These are phyloP conservation scores for Thozetella sp. DNA, from an alignment of 495 filamentous ascomycete genomes.

Conservation along the genomic window DNA sequence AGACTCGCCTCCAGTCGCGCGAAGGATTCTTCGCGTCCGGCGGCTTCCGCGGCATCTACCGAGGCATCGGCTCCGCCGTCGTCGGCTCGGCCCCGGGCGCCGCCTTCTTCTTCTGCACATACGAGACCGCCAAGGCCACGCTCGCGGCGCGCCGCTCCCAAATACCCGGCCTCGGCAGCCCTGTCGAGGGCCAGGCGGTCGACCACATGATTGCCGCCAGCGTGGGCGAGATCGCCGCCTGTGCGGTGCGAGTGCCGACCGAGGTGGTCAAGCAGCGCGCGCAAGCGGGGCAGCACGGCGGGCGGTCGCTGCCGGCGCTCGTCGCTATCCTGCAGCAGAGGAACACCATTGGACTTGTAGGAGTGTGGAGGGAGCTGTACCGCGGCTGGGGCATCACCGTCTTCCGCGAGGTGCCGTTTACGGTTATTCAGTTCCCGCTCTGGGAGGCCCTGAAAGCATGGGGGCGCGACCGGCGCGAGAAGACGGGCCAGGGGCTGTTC, in stretches of 20 bases:
- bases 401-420: slow-evolving; percentile 95
- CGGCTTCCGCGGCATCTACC: slow-evolving; percentile 74
- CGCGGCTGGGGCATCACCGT: slow-evolving; percentile 89
- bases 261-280: slow-evolving; percentile 97
- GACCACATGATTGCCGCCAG: slow-evolving; percentile 88
- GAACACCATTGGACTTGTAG: slow-evolving; percentile 40
- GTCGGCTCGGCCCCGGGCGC: slow-evolving; percentile 97
- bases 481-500: slow-evolving; percentile 51
- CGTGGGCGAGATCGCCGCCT: slow-evolving; percentile 89
- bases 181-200: slow-evolving; percentile 13
- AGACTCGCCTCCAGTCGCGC: slow-evolving; percentile 89
- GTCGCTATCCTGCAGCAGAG: slow-evolving; percentile 65
- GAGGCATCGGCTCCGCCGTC: slow-evolving; percentile 67
- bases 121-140: slow-evolving; percentile 76
- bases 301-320: slow-evolving; percentile 62
- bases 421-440: slow-evolving; percentile 92
- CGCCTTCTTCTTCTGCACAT: slow-evolving; percentile 97
- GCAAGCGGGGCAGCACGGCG: slow-evolving; percentile 74
- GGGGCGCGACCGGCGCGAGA: slow-evolving; percentile 34
- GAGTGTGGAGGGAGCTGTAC: slow-evolving; percentile 83
- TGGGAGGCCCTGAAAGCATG: slow-evolving; percentile 88
- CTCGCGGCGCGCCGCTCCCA: slow-evolving; percentile 30
- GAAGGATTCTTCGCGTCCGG: slow-evolving; percentile 75
- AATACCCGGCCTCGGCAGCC: background rate
- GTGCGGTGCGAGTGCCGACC: slow-evolving; percentile 89